Evolutionary conservation across 192 early-diverging fungal species (phyloP), one percentile per base, ranked within the genome.

Genomic region (Rhizophagus prolifer): DNA sequence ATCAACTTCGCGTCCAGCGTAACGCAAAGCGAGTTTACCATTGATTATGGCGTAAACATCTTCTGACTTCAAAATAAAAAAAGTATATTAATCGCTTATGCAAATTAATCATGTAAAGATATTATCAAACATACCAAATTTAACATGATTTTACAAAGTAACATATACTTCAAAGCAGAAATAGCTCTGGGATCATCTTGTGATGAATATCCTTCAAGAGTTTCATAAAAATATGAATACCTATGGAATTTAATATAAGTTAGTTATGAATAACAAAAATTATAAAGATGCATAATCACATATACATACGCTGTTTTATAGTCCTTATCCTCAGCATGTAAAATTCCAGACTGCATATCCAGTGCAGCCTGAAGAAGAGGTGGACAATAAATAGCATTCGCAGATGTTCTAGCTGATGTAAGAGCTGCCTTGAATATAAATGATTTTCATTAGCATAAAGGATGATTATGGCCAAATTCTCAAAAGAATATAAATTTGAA

Each of bases 71-170:
- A 59, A 7, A 28, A 34, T 12, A 47, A 2, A 9, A 73, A 50
- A 61, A 78, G 25, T 31, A 25, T 13, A 62, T 25, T 4, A 10
- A 61, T 63, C 6, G 14, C 58, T n/a, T 19, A 34, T 63, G 26
- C 60, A 14, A 26, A 30, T 81, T 72, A 79, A 58, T 66, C 23
- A 12, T 9, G 31, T 38, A 50, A 13, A 19, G 28, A 26, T 31
- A 75, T 76, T 0, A 34, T 9, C 8, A 21, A 72, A 61, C 74
- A 82, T 89, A 94, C 93, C 88, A 94, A 80, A 86, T 96, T 97
- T 54, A 97, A 88, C 98, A 99, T 99, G 78, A 99, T 95, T 82
- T 99, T 98, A 90, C 96, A 98, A 60, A 99, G 87, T 63, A 99
- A 82, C 96, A 99, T 96, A 86, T 98, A 99, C 81, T 97, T 97